These are phyloP conservation scores for Atkinsonella texensis DNA, from an alignment of 2,329 filamentous ascomycete genomes.

Conservation along the genomic window DNA sequence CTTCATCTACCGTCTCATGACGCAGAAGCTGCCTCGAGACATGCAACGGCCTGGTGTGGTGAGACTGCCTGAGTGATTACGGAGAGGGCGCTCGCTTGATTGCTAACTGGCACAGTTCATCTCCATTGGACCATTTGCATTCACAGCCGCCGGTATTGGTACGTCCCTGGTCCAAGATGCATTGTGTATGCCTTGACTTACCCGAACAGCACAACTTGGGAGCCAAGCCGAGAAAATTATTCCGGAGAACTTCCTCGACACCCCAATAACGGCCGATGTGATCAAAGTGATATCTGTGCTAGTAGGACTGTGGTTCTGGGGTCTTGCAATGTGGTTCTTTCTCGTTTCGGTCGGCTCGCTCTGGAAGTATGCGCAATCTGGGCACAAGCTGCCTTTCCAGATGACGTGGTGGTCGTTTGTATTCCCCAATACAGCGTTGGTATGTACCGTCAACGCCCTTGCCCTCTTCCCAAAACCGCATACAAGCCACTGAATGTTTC, in stretches of 20 bases:
- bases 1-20: conserved; percentile 80
- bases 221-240: conserved; percentile 29
- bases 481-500: too few species aligned
- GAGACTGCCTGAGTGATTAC: conserved; percentile 9
- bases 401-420: conserved; percentile 83
- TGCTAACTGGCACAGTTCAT: conserved; percentile 45
- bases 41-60: conserved; percentile 63
- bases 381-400: conserved; percentile 56
- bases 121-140: conserved; percentile 62
- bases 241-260: conserved; percentile 29
- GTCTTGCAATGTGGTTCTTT: conserved; percentile 75
- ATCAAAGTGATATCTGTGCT: conserved; percentile 43
- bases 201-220: conserved; percentile 28
- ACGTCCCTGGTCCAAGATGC: neutral
- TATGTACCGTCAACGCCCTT: conserved; percentile 9
- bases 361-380: conserved; percentile 48
- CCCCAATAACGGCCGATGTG: conserved; percentile 29
- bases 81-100: neutral
- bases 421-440: conserved; percentile 67
- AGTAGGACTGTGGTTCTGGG: conserved; percentile 69
- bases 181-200: neutral
- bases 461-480: too few species aligned
- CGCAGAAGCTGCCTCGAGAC: conserved; percentile 69
- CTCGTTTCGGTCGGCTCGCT: conserved; percentile 67
- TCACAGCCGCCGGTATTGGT: conserved; percentile 34